phyloP scores from a whole-genome alignment of 169 alveolate species.

The Sarcocystis neurona region DNA sequence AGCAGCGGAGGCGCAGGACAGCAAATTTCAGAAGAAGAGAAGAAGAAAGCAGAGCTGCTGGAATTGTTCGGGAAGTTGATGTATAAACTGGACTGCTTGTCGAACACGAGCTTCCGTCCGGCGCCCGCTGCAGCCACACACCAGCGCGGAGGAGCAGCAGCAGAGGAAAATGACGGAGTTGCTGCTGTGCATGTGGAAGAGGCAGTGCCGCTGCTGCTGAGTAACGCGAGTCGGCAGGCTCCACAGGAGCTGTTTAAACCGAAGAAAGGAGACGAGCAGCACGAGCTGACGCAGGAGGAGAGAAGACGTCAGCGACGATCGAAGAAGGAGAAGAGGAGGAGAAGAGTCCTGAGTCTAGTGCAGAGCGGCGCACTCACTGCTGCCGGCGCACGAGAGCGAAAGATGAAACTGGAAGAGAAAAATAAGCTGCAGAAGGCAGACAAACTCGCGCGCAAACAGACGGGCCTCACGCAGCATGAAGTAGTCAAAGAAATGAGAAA shows the following conservation, averaged over 20 bases:
- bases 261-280: not conserved
- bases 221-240: constrained; percentile 27
- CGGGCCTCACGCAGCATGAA: constrained; percentile 53
- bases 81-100: constrained; percentile 49
- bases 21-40: constrained; percentile 31
- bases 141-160: constrained; percentile 20
- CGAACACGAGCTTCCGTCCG: constrained; percentile 39
- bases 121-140: constrained; percentile 52
- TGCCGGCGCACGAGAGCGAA: constrained; percentile 39
- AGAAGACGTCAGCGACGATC: constrained; percentile 33
- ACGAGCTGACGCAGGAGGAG: constrained; percentile 51
- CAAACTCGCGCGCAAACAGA: not conserved
- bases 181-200: constrained; percentile 54
- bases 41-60: constrained; percentile 45
- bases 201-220: constrained; percentile 46
- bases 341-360: constrained; percentile 35
- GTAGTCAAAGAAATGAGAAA: constrained; percentile 40
- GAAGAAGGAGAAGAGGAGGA: constrained; percentile 39
- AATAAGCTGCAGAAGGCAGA: constrained; percentile 40
- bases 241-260: constrained; percentile 29
- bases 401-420: constrained; percentile 42
- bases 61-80: constrained; percentile 44
- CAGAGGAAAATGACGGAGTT: constrained; percentile 23
- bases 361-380: constrained; percentile 36
- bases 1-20: not conserved